Conservation (phyloP, 371 early-diverging fungal species). For the Mucor mucedo region DNA sequence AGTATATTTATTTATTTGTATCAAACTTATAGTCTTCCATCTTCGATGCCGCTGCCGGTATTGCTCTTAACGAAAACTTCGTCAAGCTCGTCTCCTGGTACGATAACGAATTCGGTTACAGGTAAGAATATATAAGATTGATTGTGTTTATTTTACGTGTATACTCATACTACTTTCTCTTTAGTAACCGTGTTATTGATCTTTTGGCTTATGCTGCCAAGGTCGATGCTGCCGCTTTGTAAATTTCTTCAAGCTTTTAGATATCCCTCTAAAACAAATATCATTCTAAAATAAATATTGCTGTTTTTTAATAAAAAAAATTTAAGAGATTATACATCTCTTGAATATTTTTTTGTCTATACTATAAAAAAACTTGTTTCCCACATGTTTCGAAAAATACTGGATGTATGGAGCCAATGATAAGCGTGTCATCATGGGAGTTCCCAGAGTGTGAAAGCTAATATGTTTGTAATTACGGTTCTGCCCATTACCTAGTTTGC, state of each 20-base stretch:
- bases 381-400: too few relatives aligned
- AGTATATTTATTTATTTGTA: not conserved
- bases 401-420: too few relatives aligned
- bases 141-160: not conserved
- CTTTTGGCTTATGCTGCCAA: conserved; percentile 79
- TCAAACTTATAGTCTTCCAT: conserved; percentile 69
- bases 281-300: conserved; percentile 2
- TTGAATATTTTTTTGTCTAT: not conserved
- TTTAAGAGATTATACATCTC: not conserved
- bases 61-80: conserved; percentile 94
- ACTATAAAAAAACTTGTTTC: not conserved
- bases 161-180: not conserved
- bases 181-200: conserved; percentile 85
- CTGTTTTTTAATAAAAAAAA: not conserved
- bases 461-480: too few relatives aligned
- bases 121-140: not conserved
- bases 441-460: too few relatives aligned
- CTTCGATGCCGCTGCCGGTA: conserved; percentile 98
- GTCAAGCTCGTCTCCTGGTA: conserved; percentile 98
- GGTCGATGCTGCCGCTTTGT: conserved; percentile 48
- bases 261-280: conserved; percentile 1
- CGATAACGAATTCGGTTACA: conserved; percentile 95
- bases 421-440: too few relatives aligned
- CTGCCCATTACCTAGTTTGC: not conserved
- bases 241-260: conserved; percentile 10